Percentiles rank a stretch among this genome's conserved stretches.
Conservation (phyloP, 2,329 filamentous ascomycete genomes). For the Aspergillus sp. region DNA sequence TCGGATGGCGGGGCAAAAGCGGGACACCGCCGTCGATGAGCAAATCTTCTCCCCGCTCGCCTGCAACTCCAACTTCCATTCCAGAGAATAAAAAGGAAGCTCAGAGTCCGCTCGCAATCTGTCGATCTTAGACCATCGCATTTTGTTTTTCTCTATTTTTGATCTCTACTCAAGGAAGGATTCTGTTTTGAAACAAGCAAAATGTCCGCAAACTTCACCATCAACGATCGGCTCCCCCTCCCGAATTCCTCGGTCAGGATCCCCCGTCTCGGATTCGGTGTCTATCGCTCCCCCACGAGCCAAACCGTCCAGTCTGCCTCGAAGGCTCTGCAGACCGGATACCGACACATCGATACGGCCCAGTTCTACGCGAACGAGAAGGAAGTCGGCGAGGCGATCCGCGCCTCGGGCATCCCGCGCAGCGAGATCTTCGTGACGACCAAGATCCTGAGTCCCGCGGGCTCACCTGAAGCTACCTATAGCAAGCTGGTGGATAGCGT, state of each 20-base stretch:
- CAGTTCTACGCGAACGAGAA: constrained; percentile 70
- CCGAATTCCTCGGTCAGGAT: constrained; percentile 54
- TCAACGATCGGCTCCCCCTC: constrained; percentile 52
- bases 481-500: constrained; percentile 61
- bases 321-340: constrained; percentile 54
- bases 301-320: constrained; percentile 60
- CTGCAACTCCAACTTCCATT: background rate
- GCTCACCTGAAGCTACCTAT: constrained; percentile 60
- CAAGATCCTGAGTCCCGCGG: constrained; percentile 61
- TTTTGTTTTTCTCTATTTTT: background rate
- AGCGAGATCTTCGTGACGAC: constrained; percentile 67
- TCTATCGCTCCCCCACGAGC: constrained; percentile 60
- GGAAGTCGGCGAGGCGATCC: constrained; percentile 65
- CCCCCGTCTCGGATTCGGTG: constrained; percentile 69
- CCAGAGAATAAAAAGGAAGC: background rate
- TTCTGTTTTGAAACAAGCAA: background rate
- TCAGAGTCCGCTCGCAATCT: background rate
- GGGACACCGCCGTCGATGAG: background rate
- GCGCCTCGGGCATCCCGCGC: constrained; percentile 52
- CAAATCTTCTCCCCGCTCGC: constrained; percentile 14
- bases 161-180: background rate
- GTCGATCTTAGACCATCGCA: background rate
- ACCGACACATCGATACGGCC: constrained; percentile 59
- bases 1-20: constrained; percentile 14
- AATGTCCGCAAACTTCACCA: constrained; percentile 40